Conservation (phyloP, 176 grass and related monocot species). For the Tillandsia fasciculata region DNA sequence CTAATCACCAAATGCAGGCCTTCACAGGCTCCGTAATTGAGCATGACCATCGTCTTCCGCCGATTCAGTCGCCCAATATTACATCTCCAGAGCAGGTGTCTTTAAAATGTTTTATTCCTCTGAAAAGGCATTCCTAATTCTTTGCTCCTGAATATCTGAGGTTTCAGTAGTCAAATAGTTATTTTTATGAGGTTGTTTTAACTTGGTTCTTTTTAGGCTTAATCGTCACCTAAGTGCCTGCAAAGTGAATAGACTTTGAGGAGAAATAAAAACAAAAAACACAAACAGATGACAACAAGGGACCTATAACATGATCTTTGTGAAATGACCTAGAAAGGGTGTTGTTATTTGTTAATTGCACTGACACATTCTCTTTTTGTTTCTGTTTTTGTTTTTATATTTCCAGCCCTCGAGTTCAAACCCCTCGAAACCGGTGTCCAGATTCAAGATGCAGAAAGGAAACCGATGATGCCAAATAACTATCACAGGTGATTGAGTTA, state of each 20-base stretch:
- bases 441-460: slow-evolving; percentile 89
- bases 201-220: too few species aligned
- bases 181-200: neutral
- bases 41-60: slow-evolving; percentile 37
- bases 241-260: too few species aligned
- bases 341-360: neutral
- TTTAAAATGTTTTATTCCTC: neutral
- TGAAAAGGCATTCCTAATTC: neutral
- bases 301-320: too few species aligned
- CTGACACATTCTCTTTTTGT: neutral
- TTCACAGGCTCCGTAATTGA: slow-evolving; percentile 82
- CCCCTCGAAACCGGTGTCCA: slow-evolving; percentile 67
- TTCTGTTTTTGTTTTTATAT: neutral
- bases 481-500: neutral
- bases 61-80: slow-evolving; percentile 29
- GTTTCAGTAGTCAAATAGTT: neutral
- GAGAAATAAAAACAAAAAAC: too few species aligned
- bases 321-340: neutral
- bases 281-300: too few species aligned
- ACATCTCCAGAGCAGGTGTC: slow-evolving; percentile 32
- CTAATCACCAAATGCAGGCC: slow-evolving; percentile 30
- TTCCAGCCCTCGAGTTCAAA: slow-evolving; percentile 45
- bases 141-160: neutral
- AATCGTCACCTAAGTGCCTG: too few species aligned
- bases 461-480: slow-evolving; percentile 23